Conservation (phyloP, 169 alveolate species). For the Amoebophrya sp. region DNA sequence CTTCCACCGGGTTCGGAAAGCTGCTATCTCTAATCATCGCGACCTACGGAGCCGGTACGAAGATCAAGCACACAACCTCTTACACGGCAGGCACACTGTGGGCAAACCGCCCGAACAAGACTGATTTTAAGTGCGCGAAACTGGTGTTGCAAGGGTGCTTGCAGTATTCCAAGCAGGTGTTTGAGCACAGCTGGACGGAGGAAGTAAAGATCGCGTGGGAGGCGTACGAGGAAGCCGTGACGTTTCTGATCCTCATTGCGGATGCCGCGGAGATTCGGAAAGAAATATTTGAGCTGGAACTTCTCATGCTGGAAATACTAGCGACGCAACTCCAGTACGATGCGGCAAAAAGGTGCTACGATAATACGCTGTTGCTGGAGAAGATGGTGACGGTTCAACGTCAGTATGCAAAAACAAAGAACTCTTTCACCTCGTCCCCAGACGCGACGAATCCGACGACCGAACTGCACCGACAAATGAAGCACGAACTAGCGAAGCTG, state of each 20-base stretch:
- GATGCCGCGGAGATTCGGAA: background rate
- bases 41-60: too few relatives aligned
- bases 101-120: background rate
- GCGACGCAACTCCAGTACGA: background rate
- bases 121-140: background rate
- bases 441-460: too few relatives aligned
- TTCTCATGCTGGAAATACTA: background rate
- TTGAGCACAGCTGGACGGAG: background rate
- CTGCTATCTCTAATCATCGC: too few relatives aligned
- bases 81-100: background rate
- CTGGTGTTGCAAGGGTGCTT: background rate
- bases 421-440: too few relatives aligned
- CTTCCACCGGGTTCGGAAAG: background rate
- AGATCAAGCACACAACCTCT: too few relatives aligned
- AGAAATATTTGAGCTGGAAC: background rate
- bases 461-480: too few relatives aligned
- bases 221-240: background rate
- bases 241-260: background rate
- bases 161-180: background rate
- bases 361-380: too few relatives aligned
- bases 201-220: background rate
- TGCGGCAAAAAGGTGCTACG: background rate
- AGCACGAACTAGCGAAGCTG: too few relatives aligned
- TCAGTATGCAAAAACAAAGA: too few relatives aligned
- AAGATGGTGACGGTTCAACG: too few relatives aligned